phyloP scores from a whole-genome alignment of 148 eudicot species.

The Camellia sinensis region DNA sequence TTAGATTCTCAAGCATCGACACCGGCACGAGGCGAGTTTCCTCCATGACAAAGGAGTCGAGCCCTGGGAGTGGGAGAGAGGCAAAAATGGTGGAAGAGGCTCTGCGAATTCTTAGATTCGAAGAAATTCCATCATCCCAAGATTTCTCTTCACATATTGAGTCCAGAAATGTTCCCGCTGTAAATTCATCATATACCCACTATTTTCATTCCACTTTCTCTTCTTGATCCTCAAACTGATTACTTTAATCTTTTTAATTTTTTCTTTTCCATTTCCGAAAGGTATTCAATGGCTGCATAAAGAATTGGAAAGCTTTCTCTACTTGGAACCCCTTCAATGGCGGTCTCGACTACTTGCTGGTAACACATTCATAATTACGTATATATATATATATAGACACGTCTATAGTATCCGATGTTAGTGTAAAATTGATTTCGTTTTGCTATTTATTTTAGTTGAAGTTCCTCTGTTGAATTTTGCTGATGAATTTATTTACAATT shows the following conservation, averaged over 20 bases:
- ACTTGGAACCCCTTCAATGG: slow-evolving; percentile 67
- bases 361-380: slow-evolving; percentile 9
- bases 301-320: slow-evolving; percentile 67
- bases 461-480: too few species aligned
- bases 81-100: slow-evolving; percentile 41
- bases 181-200: slow-evolving; percentile 14
- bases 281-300: slow-evolving; percentile 71
- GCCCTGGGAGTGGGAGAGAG: too few species aligned
- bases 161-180: slow-evolving; percentile 63
- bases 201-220: background rate
- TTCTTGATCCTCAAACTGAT: background rate
- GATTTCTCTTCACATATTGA: slow-evolving; percentile 60
- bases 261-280: background rate
- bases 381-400: background rate
- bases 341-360: slow-evolving; percentile 81
- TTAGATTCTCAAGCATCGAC: too few species aligned
- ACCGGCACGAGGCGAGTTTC: too few species aligned
- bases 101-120: slow-evolving; percentile 33
- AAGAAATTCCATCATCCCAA: slow-evolving; percentile 39
- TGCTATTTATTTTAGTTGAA: too few species aligned
- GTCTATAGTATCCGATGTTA: background rate
- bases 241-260: background rate
- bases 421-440: too few species aligned
- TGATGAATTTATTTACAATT: background rate
- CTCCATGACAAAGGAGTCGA: too few species aligned